Base-by-base conservation (phyloP, 2,329 filamentous ascomycete genomes). In the Cyphellophora attinorum region DNA sequence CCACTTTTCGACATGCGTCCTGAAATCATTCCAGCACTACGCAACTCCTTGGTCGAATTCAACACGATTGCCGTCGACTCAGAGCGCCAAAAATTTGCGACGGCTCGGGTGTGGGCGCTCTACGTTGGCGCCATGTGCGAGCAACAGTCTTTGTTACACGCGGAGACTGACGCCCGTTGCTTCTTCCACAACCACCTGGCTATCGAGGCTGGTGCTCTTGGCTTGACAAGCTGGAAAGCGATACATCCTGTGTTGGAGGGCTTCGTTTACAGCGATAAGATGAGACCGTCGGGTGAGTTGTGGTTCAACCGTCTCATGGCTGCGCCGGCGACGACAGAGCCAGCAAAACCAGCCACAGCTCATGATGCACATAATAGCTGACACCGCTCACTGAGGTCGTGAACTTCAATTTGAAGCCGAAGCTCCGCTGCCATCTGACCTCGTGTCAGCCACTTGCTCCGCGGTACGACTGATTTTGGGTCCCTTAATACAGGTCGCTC, bases 181-280 rank as follows among this genome's bases (percentile, higher is more conserved):
- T 34, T 19, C 21, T 34, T 28, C 33, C 27, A 34, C 33, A 27
- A 10, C 16, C 16, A 29, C 11, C 16, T 34, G 3, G 33, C 33
- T n/a, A 15, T 6, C 10, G n/a, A n/a, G 13, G 33, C 33, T 16
- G 13, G 16, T 5, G 25, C 21, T 3, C 19, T 15, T 8, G 21
- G 27, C 16, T 16, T 49, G 5, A 34, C 19, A 12, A 37, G 19
- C 21, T 49, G 37, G 37, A 43, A 23, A 31, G 39, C 31, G 21
- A 19, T 39, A 8, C 41, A 35, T 13, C 34, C 18, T 6, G 23
- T 29, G 16, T 19, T 34, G 5, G n/a, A 34, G 17, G 19, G 33
- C 16, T 34, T 34, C 25, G 10, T 34, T 16, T 34, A 34, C 33
- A 27, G 18, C 10, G 33, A 34, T n/a, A 16, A 31, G 13, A 8